Evolutionary conservation across 2,329 filamentous ascomycete genomes (phyloP).

Genomic region (Clonostachys sp.): DNA sequence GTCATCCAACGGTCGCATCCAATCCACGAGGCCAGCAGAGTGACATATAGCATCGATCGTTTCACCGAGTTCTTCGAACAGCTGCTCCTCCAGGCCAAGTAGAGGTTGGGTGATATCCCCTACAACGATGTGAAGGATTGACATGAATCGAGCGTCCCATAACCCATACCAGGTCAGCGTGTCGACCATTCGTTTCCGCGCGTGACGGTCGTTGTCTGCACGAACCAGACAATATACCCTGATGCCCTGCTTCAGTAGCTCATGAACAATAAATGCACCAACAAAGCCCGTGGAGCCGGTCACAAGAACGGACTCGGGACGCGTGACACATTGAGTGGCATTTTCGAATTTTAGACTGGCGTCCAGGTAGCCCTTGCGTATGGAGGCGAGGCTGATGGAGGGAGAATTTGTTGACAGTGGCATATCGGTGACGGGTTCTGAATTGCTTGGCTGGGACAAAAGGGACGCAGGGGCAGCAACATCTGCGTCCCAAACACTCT

Average conservation of each 20-base stretch:
- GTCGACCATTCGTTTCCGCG: conserved; percentile 1
- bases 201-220: neutral
- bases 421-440: neutral
- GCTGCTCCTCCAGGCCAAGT: conserved; percentile 1
- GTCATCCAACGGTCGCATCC: conserved; percentile 8
- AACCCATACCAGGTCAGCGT: conserved; percentile 5
- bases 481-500: too few relatives aligned
- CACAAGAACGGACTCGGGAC: conserved; percentile 1
- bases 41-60: conserved; percentile 7
- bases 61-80: conserved; percentile 2
- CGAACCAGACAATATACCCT: conserved; percentile 4
- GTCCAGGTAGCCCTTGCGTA: conserved; percentile 4
- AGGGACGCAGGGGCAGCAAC: neutral
- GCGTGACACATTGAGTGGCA: neutral
- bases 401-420: neutral
- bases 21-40: conserved; percentile 8
- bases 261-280: conserved; percentile 6
- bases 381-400: conserved; percentile 1
- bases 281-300: conserved; percentile 8
- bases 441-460: neutral
- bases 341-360: conserved; percentile 2
- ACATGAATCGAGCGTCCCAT: conserved; percentile 1
- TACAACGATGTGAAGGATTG: conserved; percentile 4
- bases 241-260: conserved; percentile 6
- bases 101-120: conserved; percentile 6